Base-by-base conservation (phyloP, 1,284 basidiomycete species). In the Golubevia pallescens region DNA sequence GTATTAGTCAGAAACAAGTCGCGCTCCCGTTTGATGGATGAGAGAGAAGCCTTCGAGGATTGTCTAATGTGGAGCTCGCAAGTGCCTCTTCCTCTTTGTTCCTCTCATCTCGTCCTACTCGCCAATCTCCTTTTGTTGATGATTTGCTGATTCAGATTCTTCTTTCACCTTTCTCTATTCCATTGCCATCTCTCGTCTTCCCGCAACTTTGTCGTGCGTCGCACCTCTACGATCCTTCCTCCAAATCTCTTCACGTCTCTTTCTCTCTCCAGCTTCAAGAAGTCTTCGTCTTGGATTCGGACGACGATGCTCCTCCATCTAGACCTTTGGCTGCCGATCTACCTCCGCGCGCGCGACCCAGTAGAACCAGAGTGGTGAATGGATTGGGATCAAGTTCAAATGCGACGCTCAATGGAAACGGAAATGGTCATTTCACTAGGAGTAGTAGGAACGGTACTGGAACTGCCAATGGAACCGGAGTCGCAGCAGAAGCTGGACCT, bases 261-360 rank as follows among this genome's bases (percentile, higher is more conserved):
- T 42, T 28, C 21, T 55, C 14, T 52, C 38, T 34, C 42, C 69
- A 76, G 74, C 68, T 78, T 0, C 74, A 78, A 5, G 69, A 78
- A 59, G 74, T 78, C 4, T 73, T 70, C 63, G 70, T 78, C 5
- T 67, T 78, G 19, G 77, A 77, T 58, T 74, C 76, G 56, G 77
- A 78, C 62, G 62, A 63, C 19, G 61, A 62, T 14, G 67, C 73
- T 10, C 73, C 69, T 5, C 73, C 75, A 16, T 58, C 68, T 3
- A 66, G 71, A 16, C 71, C 75, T 56, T 69, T 75, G 65, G 69
- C 70, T 57, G 69, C 69, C 3, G 71, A 77, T 38, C 61, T 69
- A 20, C 66, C 71, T 20, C 42, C 42, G 42, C 42, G 42, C 42
- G 42, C 42, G 42, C 42, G 42, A 48, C 42, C 42, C 8, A 48